These are phyloP conservation scores for Neurospora tetrasperma DNA, from an alignment of 495 filamentous ascomycete genomes.

Conservation along the genomic window DNA sequence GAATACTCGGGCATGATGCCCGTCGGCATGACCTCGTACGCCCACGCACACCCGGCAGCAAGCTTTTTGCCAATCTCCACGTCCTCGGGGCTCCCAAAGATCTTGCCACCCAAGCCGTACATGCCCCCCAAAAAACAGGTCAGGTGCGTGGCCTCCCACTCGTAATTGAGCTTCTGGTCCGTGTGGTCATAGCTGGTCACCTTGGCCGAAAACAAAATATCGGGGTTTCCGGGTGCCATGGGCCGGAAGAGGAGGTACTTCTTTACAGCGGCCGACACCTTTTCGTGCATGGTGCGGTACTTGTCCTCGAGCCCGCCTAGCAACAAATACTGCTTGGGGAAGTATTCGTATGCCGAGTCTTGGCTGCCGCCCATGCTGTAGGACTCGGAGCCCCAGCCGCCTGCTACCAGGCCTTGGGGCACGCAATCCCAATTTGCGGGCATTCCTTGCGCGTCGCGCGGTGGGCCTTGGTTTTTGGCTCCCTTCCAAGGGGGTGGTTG, in stretches of 20 bases:
- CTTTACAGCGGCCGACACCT: slow-evolving; percentile 56
- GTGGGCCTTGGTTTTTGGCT: neutral
- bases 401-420: slow-evolving; percentile 39
- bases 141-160: slow-evolving; percentile 63
- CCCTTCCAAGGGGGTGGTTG: neutral
- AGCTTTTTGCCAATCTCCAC: slow-evolving; percentile 73
- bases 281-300: slow-evolving; percentile 74
- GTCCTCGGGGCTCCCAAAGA: slow-evolving; percentile 72
- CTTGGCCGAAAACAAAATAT: slow-evolving; percentile 65
- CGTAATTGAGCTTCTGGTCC: slow-evolving; percentile 27
- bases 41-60: slow-evolving; percentile 90
- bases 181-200: slow-evolving; percentile 30
- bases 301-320: slow-evolving; percentile 74
- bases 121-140: slow-evolving; percentile 91
- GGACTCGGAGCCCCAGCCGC: slow-evolving; percentile 25
- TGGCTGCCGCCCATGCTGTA: slow-evolving; percentile 66
- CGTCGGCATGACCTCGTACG: slow-evolving; percentile 67
- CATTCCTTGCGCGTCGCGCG: slow-evolving; percentile 9
- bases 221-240: slow-evolving; percentile 63
- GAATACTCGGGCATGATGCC: slow-evolving; percentile 90
- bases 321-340: slow-evolving; percentile 72
- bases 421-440: slow-evolving; percentile 38
- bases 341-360: slow-evolving; percentile 91
- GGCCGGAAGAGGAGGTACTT: slow-evolving; percentile 75
- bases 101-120: slow-evolving; percentile 79